A percentile compares a stretch with the other conserved stretches of the same genome.
phyloP scores from a whole-genome alignment of 2,329 filamentous ascomycete species.

The Alternaria novae-zelandiae region DNA sequence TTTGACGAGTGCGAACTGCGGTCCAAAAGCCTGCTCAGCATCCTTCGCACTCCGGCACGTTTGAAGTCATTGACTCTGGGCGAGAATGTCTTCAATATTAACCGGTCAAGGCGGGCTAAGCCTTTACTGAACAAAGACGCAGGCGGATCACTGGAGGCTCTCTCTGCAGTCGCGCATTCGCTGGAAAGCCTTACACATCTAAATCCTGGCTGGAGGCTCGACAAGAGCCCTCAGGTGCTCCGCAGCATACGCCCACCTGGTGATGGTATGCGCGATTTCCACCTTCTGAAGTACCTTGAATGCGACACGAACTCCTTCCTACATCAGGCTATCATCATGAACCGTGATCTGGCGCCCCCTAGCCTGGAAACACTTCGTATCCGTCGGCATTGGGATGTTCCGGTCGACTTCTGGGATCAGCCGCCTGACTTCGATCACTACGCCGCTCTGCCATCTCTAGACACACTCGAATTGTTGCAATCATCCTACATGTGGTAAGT shows the following conservation, averaged over 20 bases:
- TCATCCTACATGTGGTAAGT: slow-evolving; percentile 18
- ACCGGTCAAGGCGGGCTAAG: slow-evolving; percentile 9
- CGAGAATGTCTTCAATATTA: slow-evolving; percentile 42
- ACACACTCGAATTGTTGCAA: slow-evolving; percentile 37
- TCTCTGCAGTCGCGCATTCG: slow-evolving; percentile 39
- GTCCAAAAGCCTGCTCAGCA: slow-evolving; percentile 28
- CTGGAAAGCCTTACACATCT: slow-evolving; percentile 37
- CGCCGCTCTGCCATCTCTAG: slow-evolving; percentile 31
- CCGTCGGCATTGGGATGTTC: slow-evolving; percentile 27
- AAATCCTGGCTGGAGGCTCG: slow-evolving; percentile 31
- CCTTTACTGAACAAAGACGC: slow-evolving; percentile 26
- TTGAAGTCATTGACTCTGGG: slow-evolving; percentile 43
- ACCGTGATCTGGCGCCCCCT: slow-evolving; percentile 35
- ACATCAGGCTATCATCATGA: slow-evolving; percentile 34
- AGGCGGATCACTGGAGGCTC: slow-evolving; percentile 28
- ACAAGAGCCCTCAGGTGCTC: slow-evolving; percentile 19
- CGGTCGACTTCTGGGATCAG: slow-evolving; percentile 36
- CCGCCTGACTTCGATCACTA: slow-evolving; percentile 35
- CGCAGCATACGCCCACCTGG: slow-evolving; percentile 25
- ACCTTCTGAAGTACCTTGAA: slow-evolving; percentile 34
- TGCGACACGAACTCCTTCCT: slow-evolving; percentile 42
- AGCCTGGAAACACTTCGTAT: slow-evolving; percentile 37
- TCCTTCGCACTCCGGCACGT: slow-evolving; percentile 36
- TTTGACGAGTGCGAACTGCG: slow-evolving; percentile 46
- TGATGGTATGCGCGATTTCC: slow-evolving; percentile 40